Evolutionary conservation across 2,329 filamentous ascomycete species (phyloP), one percentile per base, ranked within the genome.

Genomic region (Sporothrix brunneoviolacea): DNA sequence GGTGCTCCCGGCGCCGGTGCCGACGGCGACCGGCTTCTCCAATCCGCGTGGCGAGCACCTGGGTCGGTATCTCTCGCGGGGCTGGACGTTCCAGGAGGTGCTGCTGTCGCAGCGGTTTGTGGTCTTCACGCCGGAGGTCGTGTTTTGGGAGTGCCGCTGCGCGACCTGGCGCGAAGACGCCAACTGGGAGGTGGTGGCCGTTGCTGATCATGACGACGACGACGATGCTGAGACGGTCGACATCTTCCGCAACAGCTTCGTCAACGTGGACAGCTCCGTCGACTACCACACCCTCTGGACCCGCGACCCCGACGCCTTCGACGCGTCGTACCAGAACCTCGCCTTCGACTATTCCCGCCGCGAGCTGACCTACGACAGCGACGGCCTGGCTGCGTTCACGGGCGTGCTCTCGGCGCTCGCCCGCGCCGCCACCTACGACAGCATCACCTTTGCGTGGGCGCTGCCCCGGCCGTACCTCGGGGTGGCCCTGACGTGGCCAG

Each of bases 31-130:
- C 2, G 43, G 43, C 32, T 35, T 15, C 6, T 15, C 7, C 32
- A 19, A 9, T 16, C 33, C 30, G 43, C 33, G 3, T n/a, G 22
- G 19, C 32, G 33, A 13, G 27, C 28, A 18, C 13, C 43, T 27
- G 32, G 15, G 43, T 28, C 32, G 32, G 12, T 46, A 37, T 18
- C 21, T 46, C 12, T 19, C 33, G 21, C 49, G 49, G 2, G 49
- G 49, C 32, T 51, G 49, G 49, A 51, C 49, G 4, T 51, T 47
- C 30, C 49, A 51, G 30, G 49, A 51, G 43, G 49, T 30, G 4
- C 39, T 51, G 6, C 16, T 51, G 13, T 46, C 49, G 27, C 36
- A n/a, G 2, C 49, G 49, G 3, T 35, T 41, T 13, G 22, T 51
- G 15, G 13, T 47, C 28, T 51, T 51, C 18, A 47, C 49, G 7